Percentiles rank a stretch among this genome's conserved stretches.
Evolutionary conservation across 1,284 basidiomycete genomes (phyloP).

Genomic region (Apiotrichum porosum): DNA sequence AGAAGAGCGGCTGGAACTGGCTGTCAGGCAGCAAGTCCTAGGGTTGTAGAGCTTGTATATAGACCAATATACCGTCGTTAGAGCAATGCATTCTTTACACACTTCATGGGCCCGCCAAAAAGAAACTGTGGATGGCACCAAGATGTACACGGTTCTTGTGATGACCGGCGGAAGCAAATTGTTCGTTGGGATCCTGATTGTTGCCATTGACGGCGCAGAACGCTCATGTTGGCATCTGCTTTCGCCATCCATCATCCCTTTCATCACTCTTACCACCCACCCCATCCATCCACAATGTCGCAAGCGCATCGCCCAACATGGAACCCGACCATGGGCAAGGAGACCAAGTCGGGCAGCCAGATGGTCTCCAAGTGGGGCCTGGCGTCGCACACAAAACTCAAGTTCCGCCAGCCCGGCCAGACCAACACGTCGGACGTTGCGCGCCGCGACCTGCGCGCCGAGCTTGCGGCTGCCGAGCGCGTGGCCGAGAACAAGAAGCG

Average conservation of each 20-base stretch:
- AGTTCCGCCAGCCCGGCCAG: slow-evolving; percentile 88
- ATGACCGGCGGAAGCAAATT: slow-evolving; percentile 8
- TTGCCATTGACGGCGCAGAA: too few species aligned
- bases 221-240: too few species aligned
- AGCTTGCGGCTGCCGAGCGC: slow-evolving; percentile 73
- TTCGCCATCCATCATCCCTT: too few species aligned
- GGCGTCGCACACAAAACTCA: slow-evolving; percentile 89
- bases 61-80: neutral
- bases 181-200: too few species aligned
- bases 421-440: slow-evolving; percentile 68
- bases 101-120: too few species aligned
- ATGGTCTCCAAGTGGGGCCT: slow-evolving; percentile 85
- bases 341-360: slow-evolving; percentile 71
- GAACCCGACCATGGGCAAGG: slow-evolving; percentile 48
- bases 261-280: neutral
- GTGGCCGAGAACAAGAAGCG: slow-evolving; percentile 80
- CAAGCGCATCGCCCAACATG: slow-evolving; percentile 49
- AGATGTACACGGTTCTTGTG: neutral
- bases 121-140: too few species aligned
- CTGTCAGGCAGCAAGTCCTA: neutral
- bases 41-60: neutral
- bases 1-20: neutral
- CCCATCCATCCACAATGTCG: slow-evolving; percentile 34
- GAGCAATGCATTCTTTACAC: neutral
- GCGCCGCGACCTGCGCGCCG: slow-evolving; percentile 72